phyloP scores from a whole-genome alignment of 768 basidiomycete genomes.

The Pulveroboletus sp. region DNA sequence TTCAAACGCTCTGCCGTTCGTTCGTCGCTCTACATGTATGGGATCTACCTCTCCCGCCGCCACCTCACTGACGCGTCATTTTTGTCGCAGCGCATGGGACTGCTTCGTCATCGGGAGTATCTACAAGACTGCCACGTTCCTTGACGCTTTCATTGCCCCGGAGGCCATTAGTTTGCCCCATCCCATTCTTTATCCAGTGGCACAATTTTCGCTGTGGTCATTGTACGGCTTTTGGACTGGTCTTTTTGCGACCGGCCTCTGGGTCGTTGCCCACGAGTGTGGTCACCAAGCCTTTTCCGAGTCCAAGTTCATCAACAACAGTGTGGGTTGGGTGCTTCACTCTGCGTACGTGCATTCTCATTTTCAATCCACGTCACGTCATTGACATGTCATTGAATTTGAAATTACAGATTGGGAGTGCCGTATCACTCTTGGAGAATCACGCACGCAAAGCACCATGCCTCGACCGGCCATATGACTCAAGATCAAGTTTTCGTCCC shows the following conservation, averaged over 20 bases:
- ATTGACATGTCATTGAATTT: conserved; percentile 12
- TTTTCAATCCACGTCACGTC: conserved; percentile 20
- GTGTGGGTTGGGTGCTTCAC: conserved; percentile 90
- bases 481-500: conserved; percentile 97
- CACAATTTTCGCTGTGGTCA: conserved; percentile 70
- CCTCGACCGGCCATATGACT: conserved; percentile 88
- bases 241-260: conserved; percentile 87
- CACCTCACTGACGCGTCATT: conserved; percentile 11
- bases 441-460: conserved; percentile 93
- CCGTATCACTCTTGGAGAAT: conserved; percentile 98
- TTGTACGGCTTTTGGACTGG: conserved; percentile 81
- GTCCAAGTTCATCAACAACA: conserved; percentile 87
- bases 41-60: neutral
- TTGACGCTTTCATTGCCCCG: conserved; percentile 62
- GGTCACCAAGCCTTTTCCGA: conserved; percentile 97
- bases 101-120: conserved; percentile 61
- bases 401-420: conserved; percentile 70
- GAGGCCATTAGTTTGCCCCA: conserved; percentile 52
- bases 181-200: conserved; percentile 59
- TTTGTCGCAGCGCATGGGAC: conserved; percentile 63
- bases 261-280: conserved; percentile 94
- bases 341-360: conserved; percentile 59
- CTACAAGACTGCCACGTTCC: conserved; percentile 64
- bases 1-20: conserved; percentile 84
- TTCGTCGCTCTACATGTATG: conserved; percentile 78